phyloP scores from a whole-genome alignment of 345 rosid species.

The Salix brachista region DNA sequence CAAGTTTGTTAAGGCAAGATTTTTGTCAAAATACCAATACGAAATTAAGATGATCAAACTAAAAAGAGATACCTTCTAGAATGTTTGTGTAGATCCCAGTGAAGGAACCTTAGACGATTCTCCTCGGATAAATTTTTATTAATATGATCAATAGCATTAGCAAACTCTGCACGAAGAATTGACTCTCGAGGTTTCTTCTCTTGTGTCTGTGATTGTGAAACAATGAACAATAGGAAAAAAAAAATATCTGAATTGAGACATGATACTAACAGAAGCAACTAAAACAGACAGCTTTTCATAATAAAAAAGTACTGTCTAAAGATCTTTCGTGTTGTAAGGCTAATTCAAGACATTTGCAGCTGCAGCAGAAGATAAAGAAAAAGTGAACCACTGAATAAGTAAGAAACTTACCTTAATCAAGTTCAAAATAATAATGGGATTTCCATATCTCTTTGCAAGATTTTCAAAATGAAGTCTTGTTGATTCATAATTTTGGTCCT shows the following conservation, averaged over 20 bases:
- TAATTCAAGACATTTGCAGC: conserved; percentile 2
- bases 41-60: not conserved
- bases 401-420: conserved; percentile 72
- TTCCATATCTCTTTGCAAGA: conserved; percentile 86
- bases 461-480: conserved; percentile 92
- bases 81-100: conserved; percentile 89
- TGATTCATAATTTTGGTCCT: conserved; percentile 84
- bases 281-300: not conserved
- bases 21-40: not conserved
- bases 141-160: conserved; percentile 85
- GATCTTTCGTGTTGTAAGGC: conserved; percentile 3
- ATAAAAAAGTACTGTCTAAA: not conserved
- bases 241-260: conserved; percentile 4
- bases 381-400: not conserved
- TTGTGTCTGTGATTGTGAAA: conserved; percentile 39
- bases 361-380: not conserved
- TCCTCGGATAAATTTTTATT: conserved; percentile 86
- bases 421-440: conserved; percentile 88
- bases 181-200: conserved; percentile 92
- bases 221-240: conserved; percentile 4
- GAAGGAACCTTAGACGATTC: conserved; percentile 68
- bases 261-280: conserved; percentile 1
- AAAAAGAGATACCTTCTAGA: conserved; percentile 55
- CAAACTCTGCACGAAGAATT: conserved; percentile 91
- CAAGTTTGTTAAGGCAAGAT: conserved; percentile 2